Evolutionary conservation across 1,284 basidiomycete species (phyloP).

Genomic region (Microbotryomycetes sp.): DNA sequence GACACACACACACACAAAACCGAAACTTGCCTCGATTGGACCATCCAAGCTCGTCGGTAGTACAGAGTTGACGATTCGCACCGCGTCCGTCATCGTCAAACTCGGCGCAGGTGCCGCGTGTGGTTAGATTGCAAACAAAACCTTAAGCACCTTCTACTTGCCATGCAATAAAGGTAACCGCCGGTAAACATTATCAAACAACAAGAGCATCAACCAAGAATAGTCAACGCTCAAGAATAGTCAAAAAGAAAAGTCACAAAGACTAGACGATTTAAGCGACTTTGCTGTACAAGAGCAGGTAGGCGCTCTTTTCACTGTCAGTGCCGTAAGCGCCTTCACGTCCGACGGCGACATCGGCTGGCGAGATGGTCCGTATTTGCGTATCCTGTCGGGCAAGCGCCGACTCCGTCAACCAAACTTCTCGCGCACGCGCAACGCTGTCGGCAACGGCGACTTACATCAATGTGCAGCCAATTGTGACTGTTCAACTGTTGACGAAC

Average conservation of each 20-base stretch:
- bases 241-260: too few species aligned
- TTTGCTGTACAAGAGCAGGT: slow-evolving; percentile 73
- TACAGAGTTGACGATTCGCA: neutral
- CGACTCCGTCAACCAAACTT: too few species aligned
- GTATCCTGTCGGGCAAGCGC: slow-evolving; percentile 8
- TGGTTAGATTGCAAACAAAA: too few species aligned
- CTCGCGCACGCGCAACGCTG: too few species aligned
- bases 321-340: neutral
- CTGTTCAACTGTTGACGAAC: slow-evolving; percentile 70
- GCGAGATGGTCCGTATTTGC: slow-evolving; percentile 8
- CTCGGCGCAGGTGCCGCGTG: too few species aligned
- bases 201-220: too few species aligned
- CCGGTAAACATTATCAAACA: too few species aligned
- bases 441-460: slow-evolving; percentile 90
- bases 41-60: neutral
- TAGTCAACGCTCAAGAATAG: too few species aligned
- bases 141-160: too few species aligned
- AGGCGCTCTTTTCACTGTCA: slow-evolving; percentile 53
- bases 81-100: neutral
- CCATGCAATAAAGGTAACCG: too few species aligned
- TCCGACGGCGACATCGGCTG: slow-evolving; percentile 14
- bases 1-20: too few species aligned
- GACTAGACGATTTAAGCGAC: too few species aligned
- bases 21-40: neutral
- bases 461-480: slow-evolving; percentile 51